A percentile compares a stretch with the other conserved stretches of the same genome.
phyloP scores from a whole-genome alignment of 768 basidiomycete genomes.

The Rhodocollybia butyracea region DNA sequence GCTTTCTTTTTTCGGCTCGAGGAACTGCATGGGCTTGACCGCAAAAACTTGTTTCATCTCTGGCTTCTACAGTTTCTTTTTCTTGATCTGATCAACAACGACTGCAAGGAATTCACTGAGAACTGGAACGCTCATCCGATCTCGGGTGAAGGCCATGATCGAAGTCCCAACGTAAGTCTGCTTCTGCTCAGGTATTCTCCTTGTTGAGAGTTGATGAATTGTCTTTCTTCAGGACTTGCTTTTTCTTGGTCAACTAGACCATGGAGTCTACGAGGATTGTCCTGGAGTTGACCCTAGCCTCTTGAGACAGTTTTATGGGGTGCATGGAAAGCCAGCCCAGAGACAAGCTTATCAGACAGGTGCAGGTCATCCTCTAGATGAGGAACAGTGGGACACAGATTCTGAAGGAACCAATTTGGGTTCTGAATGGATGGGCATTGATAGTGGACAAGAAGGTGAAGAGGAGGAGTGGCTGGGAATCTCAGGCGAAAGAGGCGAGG shows the following conservation, averaged over 20 bases:
- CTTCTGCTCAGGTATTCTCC: neutral
- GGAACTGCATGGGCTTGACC: too few species aligned
- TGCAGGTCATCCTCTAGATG: constrained; percentile 10
- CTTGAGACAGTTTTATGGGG: constrained; percentile 2
- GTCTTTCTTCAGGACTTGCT: constrained; percentile 8
- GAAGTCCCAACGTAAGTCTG: neutral
- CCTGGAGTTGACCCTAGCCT: constrained; percentile 4
- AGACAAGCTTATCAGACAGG: neutral
- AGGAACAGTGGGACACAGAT: neutral
- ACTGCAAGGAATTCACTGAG: constrained; percentile 22
- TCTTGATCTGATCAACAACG: constrained; percentile 21
- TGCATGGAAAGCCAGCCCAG: neutral
- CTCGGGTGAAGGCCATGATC: constrained; percentile 16
- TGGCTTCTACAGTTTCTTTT: too few species aligned
- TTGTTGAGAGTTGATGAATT: neutral
- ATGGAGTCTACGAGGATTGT: too few species aligned
- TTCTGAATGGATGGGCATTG: neutral
- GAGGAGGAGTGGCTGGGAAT: neutral
- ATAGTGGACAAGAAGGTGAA: neutral
- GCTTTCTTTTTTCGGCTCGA: too few species aligned
- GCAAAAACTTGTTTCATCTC: too few species aligned
- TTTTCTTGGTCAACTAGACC: constrained; percentile 7
- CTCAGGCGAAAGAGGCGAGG: neutral
- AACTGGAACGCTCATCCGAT: constrained; percentile 31
- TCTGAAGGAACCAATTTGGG: neutral